A percentile compares a stretch with the other conserved stretches of the same genome.
phyloP scores from a whole-genome alignment of 2,329 filamentous ascomycete genomes.

The Sclerotinia nivalis region DNA sequence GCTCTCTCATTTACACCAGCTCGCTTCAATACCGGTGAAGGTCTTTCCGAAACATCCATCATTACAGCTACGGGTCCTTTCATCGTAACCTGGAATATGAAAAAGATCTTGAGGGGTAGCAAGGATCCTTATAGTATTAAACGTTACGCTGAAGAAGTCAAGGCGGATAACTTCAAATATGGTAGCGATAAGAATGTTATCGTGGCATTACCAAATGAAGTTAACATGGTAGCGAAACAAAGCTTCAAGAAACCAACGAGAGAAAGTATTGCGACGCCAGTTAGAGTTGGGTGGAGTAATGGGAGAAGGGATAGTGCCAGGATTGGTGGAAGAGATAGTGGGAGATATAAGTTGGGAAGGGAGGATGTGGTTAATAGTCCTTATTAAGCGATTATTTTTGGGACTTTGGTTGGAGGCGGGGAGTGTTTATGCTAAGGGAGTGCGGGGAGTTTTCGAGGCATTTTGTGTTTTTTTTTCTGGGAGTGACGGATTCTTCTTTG shows the following conservation, averaged over 20 bases:
- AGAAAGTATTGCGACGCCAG: slow-evolving; percentile 74
- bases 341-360: slow-evolving; percentile 71
- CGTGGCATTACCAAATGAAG: slow-evolving; percentile 92
- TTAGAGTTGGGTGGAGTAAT: slow-evolving; percentile 48
- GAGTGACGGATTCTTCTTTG: background rate
- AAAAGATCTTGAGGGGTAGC: slow-evolving; percentile 77
- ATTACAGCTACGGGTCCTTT: slow-evolving; percentile 96
- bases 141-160: slow-evolving; percentile 91
- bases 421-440: background rate
- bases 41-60: slow-evolving; percentile 84
- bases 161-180: slow-evolving; percentile 98
- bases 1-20: slow-evolving; percentile 86
- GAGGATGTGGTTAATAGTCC: slow-evolving; percentile 81
- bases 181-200: slow-evolving; percentile 98
- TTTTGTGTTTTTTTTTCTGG: background rate
- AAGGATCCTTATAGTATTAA: slow-evolving; percentile 96
- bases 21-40: slow-evolving; percentile 87
- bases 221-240: slow-evolving; percentile 93
- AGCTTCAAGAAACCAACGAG: slow-evolving; percentile 84
- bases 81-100: slow-evolving; percentile 93
- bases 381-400: slow-evolving; percentile 45
- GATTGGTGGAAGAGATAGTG: slow-evolving; percentile 55
- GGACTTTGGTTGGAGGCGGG: background rate
- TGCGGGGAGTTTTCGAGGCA: background rate
- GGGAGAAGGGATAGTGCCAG: slow-evolving; percentile 51